Conservation (phyloP, 805 yeast genomes). For the Clavispora asparagi region DNA sequence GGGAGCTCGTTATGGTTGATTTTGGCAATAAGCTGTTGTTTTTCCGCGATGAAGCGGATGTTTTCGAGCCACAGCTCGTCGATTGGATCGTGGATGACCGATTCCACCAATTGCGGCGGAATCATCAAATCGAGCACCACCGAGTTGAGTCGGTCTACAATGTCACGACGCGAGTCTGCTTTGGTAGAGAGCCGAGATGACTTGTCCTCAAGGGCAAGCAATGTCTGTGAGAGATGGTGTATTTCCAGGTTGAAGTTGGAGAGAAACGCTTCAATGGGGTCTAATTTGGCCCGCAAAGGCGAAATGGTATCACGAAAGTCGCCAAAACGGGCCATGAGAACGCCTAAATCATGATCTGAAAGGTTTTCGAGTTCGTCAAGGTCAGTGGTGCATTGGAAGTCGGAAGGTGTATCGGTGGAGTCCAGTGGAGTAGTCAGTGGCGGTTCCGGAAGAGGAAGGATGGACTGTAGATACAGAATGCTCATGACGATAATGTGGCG, state of each 20-base stretch:
- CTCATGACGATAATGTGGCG: constrained; percentile 6
- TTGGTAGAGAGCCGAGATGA: constrained; percentile 26
- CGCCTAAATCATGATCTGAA: constrained; percentile 13
- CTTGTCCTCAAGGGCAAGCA: constrained; percentile 29
- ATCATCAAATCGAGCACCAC: constrained; percentile 70
- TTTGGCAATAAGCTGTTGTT: constrained; percentile 45
- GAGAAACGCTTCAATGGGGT: constrained; percentile 51
- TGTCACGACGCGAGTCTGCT: constrained; percentile 20
- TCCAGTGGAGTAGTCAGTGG: not conserved
- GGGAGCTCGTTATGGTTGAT: not conserved
- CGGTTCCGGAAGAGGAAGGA: constrained; percentile 8
- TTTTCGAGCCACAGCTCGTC: constrained; percentile 63
- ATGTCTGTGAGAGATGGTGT: constrained; percentile 24
- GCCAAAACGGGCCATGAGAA: constrained; percentile 12
- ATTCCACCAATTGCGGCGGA: constrained; percentile 64
- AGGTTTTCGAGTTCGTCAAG: constrained; percentile 4
- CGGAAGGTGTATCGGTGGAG: not conserved
- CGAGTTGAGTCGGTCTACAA: constrained; percentile 54
- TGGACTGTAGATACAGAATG: constrained; percentile 10
- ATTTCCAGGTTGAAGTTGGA: constrained; percentile 52
- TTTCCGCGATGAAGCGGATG: constrained; percentile 53
- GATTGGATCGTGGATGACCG: constrained; percentile 55
- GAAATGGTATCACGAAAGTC: constrained; percentile 6
- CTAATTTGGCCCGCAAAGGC: constrained; percentile 22
- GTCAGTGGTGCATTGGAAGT: not conserved